A percentile compares a stretch with the other conserved stretches of the same genome.
Evolutionary conservation across 345 rosid species (phyloP).

Genomic region (Raphanus raphanistrum): DNA sequence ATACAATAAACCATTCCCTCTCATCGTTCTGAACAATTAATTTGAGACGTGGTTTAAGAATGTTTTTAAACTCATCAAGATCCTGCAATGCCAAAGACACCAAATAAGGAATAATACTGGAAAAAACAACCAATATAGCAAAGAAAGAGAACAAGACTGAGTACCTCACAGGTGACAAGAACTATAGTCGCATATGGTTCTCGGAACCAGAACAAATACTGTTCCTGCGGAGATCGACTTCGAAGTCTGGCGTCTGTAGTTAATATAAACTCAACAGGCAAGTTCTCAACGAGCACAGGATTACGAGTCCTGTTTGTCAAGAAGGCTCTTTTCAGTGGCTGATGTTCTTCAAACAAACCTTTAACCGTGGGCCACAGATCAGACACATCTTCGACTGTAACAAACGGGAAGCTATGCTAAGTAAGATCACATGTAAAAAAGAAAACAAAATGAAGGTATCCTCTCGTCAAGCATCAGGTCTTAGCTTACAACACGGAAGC

Average conservation of each 20-base stretch:
- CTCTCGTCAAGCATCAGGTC: too few species aligned
- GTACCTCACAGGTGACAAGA: constrained; percentile 96
- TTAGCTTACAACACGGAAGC: too few species aligned
- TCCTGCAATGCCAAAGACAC: constrained; percentile 52
- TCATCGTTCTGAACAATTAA: constrained; percentile 91
- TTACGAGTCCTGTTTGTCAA: constrained; percentile 91
- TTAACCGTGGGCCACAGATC: constrained; percentile 89
- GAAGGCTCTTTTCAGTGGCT: constrained; percentile 69
- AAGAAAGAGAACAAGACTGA: constrained; percentile 12
- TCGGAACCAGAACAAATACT: constrained; percentile 77
- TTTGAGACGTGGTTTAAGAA: constrained; percentile 90
- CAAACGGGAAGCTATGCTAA: background rate
- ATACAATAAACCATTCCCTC: constrained; percentile 93
- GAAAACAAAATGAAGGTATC: too few species aligned
- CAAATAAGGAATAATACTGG: background rate
- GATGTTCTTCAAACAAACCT: constrained; percentile 62
- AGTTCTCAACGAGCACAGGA: constrained; percentile 71
- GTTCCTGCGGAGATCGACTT: constrained; percentile 92
- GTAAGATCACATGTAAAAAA: background rate
- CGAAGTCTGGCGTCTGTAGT: constrained; percentile 92
- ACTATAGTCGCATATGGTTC: constrained; percentile 92
- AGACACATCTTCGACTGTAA: constrained; percentile 89
- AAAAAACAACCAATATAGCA: constrained; percentile 2
- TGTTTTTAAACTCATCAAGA: constrained; percentile 95
- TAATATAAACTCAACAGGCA: constrained; percentile 76